phyloP scores from a whole-genome alignment of 225 moss, liverwort and hornwort genomes.

The Asterella californica region DNA sequence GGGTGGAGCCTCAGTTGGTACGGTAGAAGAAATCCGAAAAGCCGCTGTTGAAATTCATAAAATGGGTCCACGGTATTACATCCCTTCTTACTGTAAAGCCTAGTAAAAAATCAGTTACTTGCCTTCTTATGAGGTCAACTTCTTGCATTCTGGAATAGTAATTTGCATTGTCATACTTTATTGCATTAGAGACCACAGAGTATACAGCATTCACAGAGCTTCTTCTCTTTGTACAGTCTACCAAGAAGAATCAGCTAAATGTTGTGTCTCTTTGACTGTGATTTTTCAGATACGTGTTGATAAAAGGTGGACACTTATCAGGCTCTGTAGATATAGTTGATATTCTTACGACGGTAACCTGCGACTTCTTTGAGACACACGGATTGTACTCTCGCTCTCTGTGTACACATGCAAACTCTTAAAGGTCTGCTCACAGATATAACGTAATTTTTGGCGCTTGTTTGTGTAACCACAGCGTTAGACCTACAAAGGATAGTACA shows the following conservation, averaged over 20 bases:
- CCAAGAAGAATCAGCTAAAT: not conserved
- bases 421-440: too few relatives aligned
- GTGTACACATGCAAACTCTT: not conserved
- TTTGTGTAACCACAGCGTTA: too few relatives aligned
- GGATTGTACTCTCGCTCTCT: not conserved
- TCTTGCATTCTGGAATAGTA: not conserved
- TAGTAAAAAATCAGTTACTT: not conserved
- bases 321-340: slow-evolving; percentile 64
- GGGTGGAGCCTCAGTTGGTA: slow-evolving; percentile 61
- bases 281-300: slow-evolving; percentile 30
- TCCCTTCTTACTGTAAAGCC: not conserved
- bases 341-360: slow-evolving; percentile 76
- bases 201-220: not conserved
- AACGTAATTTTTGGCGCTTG: too few relatives aligned
- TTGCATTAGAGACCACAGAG: not conserved
- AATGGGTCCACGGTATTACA: slow-evolving; percentile 75
- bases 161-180: not conserved
- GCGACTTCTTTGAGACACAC: not conserved
- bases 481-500: too few relatives aligned
- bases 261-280: not conserved
- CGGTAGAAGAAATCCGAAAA: slow-evolving; percentile 70
- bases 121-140: not conserved
- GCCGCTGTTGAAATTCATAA: slow-evolving; percentile 85
- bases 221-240: not conserved
- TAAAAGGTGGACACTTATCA: slow-evolving; percentile 90